Conservation (phyloP, 495 filamentous ascomycete species). For the Pyrenula massariospora region DNA sequence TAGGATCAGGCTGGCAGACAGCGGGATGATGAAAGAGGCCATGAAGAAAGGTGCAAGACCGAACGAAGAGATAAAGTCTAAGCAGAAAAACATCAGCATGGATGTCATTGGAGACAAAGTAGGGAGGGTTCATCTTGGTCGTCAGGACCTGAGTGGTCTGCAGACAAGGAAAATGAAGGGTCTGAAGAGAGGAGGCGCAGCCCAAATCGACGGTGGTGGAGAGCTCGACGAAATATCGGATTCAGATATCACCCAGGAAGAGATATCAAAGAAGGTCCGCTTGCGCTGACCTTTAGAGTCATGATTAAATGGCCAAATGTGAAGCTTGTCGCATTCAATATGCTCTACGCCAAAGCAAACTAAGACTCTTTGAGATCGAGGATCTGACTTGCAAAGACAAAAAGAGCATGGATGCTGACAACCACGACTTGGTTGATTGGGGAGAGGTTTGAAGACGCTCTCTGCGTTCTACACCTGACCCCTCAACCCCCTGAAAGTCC, state of each 20-base stretch:
- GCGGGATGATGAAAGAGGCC: conserved; percentile 73
- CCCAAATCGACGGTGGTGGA: conserved; percentile 32
- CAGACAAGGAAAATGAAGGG: conserved; percentile 99
- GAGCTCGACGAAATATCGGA: conserved; percentile 28
- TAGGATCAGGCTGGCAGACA: conserved; percentile 63
- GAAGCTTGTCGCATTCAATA: background rate
- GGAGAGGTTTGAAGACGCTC: too few species aligned
- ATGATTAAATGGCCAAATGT: background rate
- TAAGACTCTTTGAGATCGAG: too few species aligned
- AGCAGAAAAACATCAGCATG: conserved; percentile 82
- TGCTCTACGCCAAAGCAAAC: background rate
- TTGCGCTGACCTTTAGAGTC: conserved; percentile 15
- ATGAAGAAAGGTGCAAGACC: conserved; percentile 68
- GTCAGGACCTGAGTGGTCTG: conserved; percentile 75
- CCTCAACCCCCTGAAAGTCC: too few species aligned
- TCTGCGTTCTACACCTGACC: too few species aligned
- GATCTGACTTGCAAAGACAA: too few species aligned
- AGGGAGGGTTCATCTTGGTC: conserved; percentile 81
- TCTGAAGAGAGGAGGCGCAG: conserved; percentile 63
- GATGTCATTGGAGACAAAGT: conserved; percentile 93
- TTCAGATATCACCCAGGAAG: conserved; percentile 29
- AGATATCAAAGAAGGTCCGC: conserved; percentile 27
- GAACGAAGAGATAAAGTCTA: conserved; percentile 48
- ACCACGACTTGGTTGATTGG: too few species aligned
- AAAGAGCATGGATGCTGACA: too few species aligned